These are phyloP conservation scores for Gentiana straminea DNA, from an alignment of 257 asterid species.

Conservation along the genomic window DNA sequence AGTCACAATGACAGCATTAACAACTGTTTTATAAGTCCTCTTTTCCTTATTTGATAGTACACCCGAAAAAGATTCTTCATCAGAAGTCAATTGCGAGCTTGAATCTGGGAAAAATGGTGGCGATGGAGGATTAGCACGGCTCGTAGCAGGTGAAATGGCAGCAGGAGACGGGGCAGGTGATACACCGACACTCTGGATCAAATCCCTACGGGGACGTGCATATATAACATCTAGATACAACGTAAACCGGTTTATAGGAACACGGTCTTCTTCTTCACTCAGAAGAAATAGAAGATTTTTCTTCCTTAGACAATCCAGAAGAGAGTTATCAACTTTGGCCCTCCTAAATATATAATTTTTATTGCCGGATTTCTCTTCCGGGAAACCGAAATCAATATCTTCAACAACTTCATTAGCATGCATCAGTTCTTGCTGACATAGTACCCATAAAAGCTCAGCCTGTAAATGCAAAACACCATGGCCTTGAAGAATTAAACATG, in stretches of 20 bases:
- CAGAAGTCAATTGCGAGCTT: constrained; percentile 21
- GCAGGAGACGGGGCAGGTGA: constrained; percentile 52
- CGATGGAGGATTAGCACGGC: constrained; percentile 36
- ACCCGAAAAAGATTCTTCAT: constrained; percentile 16
- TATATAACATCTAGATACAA: constrained; percentile 29
- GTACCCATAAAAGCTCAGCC: constrained; percentile 49
- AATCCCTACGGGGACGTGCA: constrained; percentile 34
- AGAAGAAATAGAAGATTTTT: constrained; percentile 20
- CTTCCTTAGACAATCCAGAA: constrained; percentile 45
- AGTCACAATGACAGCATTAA: constrained; percentile 55
- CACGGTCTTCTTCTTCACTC: constrained; percentile 38
- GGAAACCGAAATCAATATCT: constrained; percentile 24
- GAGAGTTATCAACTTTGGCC: constrained; percentile 42
- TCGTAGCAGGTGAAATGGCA: constrained; percentile 21
- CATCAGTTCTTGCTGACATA: constrained; percentile 47
- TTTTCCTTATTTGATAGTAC: constrained; percentile 21
- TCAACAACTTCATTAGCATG: constrained; percentile 31
- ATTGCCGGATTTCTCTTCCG: constrained; percentile 16
- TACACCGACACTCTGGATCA: constrained; percentile 36
- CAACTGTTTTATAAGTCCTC: constrained; percentile 28
- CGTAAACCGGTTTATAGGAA: constrained; percentile 29
- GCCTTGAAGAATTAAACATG: no score
- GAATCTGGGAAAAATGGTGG: constrained; percentile 40
- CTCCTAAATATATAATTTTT: constrained; percentile 12
- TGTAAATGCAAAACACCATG: constrained; percentile 21